Conservation (phyloP, 371 early-diverging fungal genomes). For the Fennellomyces sp. region DNA sequence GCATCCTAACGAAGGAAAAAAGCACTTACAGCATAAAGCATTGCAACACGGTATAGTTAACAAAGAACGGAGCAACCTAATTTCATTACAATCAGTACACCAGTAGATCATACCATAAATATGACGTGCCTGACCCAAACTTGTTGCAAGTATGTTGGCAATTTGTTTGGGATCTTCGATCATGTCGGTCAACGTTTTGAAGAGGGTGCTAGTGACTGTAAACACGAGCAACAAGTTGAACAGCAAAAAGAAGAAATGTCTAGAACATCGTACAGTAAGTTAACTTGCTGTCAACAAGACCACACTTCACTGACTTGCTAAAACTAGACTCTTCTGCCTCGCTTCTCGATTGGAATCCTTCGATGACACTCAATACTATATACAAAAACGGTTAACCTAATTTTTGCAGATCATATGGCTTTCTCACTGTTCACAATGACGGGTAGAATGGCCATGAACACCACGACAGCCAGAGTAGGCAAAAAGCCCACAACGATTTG, state of each 20-base stretch:
- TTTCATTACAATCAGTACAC: not conserved
- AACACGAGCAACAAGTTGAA: constrained; percentile 90
- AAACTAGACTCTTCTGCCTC: constrained; percentile 71
- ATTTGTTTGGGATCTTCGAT: constrained; percentile 69
- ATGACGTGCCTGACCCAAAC: constrained; percentile 56
- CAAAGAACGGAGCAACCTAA: constrained; percentile 66
- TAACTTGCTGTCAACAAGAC: not conserved
- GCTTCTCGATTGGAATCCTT: constrained; percentile 71
- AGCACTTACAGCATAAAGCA: constrained; percentile 58
- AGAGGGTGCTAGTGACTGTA: constrained; percentile 78
- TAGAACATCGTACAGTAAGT: constrained; percentile 20
- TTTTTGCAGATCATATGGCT: constrained; percentile 2
- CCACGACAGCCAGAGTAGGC: constrained; percentile 59
- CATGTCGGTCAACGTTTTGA: constrained; percentile 72
- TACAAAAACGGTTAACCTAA: not conserved
- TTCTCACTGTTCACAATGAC: constrained; percentile 59
- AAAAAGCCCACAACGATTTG: constrained; percentile 60
- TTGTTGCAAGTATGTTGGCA: constrained; percentile 71
- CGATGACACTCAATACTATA: constrained; percentile 46
- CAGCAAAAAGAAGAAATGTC: constrained; percentile 87
- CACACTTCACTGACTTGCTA: constrained; percentile 54
- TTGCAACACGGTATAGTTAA: constrained; percentile 64
- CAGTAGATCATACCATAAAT: not conserved
- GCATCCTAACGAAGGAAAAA: not conserved
- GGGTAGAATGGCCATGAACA: constrained; percentile 68